phyloP scores from a whole-genome alignment of 1,284 basidiomycete genomes.

The Rhodotorula sp. region DNA sequence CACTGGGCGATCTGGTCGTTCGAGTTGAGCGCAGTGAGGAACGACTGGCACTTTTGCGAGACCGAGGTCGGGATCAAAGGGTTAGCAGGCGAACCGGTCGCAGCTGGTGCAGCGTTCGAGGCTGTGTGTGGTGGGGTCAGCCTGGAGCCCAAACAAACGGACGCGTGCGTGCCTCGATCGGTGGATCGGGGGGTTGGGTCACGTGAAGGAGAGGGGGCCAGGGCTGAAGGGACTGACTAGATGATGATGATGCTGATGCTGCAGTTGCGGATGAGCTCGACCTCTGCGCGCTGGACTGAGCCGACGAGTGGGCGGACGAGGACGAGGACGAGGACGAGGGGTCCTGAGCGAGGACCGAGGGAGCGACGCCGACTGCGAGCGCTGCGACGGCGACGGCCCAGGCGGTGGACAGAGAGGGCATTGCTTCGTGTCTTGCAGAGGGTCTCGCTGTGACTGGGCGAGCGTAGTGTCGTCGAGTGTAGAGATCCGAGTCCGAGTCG shows the following conservation, averaged over 20 bases:
- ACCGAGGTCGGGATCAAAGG: slow-evolving; percentile 65
- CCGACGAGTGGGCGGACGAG: not conserved
- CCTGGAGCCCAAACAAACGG: no score
- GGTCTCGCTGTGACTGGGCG: no score
- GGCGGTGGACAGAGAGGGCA: not conserved
- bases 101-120: not conserved
- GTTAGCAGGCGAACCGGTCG: slow-evolving; percentile 34
- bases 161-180: no score
- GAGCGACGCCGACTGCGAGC: not conserved
- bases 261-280: no score
- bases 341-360: not conserved
- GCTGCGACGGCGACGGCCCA: slow-evolving; percentile 6
- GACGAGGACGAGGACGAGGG: not conserved
- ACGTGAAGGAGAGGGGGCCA: no score
- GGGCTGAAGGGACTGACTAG: no score
- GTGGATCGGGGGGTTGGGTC: no score
- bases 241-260: not conserved
- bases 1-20: slow-evolving; percentile 63
- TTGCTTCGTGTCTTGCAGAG: not conserved
- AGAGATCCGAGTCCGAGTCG: no score
- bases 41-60: slow-evolving; percentile 60
- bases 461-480: not conserved
- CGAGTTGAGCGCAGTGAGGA: slow-evolving; percentile 63
- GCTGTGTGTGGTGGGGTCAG: not conserved
- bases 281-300: not conserved